phyloP scores from a whole-genome alignment of 306 rosid genomes.

The Casuarina equisetifolia region DNA sequence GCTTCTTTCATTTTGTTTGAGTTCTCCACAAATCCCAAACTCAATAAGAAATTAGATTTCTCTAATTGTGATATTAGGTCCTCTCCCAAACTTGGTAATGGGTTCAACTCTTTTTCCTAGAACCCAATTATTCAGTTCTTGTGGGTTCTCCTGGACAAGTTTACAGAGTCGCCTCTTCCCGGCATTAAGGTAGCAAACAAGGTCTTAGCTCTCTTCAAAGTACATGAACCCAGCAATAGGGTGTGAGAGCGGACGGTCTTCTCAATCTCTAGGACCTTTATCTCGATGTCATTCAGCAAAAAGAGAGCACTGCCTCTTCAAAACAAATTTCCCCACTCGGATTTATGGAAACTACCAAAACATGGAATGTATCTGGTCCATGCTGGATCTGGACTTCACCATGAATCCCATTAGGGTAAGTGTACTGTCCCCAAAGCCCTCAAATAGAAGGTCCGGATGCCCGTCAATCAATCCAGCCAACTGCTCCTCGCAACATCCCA shows the following conservation, averaged over 20 bases:
- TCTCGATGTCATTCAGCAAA: conserved; percentile 56
- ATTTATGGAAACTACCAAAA: conserved; percentile 58
- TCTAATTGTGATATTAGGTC: conserved; percentile 18
- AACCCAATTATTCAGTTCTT: conserved; percentile 55
- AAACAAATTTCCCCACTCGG: conserved; percentile 41
- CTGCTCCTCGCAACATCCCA: conserved; percentile 41
- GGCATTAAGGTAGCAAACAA: conserved; percentile 46
- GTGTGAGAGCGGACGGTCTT: conserved; percentile 51
- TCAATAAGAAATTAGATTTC: conserved; percentile 60
- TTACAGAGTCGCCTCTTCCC: conserved; percentile 63
- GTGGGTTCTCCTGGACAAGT: conserved; percentile 61
- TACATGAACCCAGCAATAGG: conserved; percentile 51
- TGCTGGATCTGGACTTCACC: conserved; percentile 54
- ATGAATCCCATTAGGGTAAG: conserved; percentile 54
- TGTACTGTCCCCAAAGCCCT: conserved; percentile 60
- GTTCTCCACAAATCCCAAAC: conserved; percentile 55
- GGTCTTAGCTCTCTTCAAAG: conserved; percentile 53
- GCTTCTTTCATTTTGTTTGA: conserved; percentile 46
- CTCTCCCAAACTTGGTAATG: conserved; percentile 35
- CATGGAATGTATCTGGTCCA: conserved; percentile 41
- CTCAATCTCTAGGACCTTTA: conserved; percentile 55
- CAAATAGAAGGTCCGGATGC: conserved; percentile 58
- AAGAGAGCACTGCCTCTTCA: conserved; percentile 47
- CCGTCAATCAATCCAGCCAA: conserved; percentile 36
- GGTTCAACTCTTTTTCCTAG: conserved; percentile 47